Evolutionary conservation across 768 basidiomycete species (phyloP).

Genomic region (Tylopilus subfusipes): DNA sequence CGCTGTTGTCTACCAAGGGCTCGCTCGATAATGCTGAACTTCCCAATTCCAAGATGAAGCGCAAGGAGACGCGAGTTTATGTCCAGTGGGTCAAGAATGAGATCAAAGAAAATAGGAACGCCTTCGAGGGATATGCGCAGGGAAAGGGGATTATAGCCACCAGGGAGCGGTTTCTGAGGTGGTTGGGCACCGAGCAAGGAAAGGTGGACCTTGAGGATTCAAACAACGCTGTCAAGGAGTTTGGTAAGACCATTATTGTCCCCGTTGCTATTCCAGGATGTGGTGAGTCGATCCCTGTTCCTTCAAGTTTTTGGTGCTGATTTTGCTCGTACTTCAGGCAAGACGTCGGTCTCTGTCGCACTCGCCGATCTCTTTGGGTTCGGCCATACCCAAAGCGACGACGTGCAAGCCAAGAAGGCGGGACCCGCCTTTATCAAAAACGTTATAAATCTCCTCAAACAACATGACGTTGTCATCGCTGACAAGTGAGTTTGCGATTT

Average conservation of each 20-base stretch:
- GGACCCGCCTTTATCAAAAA: conserved; percentile 70
- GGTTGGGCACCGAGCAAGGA: conserved; percentile 53
- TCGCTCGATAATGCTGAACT: conserved; percentile 37
- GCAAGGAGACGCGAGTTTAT: conserved; percentile 77
- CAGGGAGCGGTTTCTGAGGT: conserved; percentile 73
- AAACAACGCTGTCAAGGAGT: conserved; percentile 24
- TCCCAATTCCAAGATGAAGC: conserved; percentile 64
- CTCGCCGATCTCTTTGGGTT: conserved; percentile 78
- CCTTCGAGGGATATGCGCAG: conserved; percentile 62
- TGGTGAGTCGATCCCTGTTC: conserved; percentile 47
- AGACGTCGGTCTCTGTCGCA: conserved; percentile 81
- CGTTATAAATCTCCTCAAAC: conserved; percentile 56
- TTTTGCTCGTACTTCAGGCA: conserved; percentile 50
- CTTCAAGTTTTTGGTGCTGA: not conserved
- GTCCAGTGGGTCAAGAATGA: conserved; percentile 79
- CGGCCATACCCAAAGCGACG: conserved; percentile 92
- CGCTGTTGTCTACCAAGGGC: conserved; percentile 47
- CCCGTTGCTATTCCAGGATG: conserved; percentile 92
- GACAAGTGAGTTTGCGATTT: conserved; percentile 64
- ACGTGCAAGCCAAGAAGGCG: conserved; percentile 73
- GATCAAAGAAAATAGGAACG: conserved; percentile 55
- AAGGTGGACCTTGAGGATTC: conserved; percentile 26
- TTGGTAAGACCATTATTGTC: conserved; percentile 77
- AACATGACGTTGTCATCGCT: conserved; percentile 79
- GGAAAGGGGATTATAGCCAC: conserved; percentile 85